A percentile compares a stretch with the other conserved stretches of the same genome.
phyloP scores from a whole-genome alignment of 805 yeast genomes.

The Metschnikowia drakensbergensis region DNA sequence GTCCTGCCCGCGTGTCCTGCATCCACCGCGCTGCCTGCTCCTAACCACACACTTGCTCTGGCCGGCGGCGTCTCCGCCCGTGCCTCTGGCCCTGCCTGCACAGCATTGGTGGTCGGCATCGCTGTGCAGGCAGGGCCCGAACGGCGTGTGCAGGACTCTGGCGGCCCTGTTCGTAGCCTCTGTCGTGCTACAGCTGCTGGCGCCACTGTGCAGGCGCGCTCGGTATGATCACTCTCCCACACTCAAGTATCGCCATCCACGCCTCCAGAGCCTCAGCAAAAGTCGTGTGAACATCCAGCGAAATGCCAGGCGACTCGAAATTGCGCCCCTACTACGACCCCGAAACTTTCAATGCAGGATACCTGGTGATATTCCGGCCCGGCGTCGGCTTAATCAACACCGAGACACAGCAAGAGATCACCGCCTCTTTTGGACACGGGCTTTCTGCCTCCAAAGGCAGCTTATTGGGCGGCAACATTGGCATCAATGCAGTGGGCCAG shows the following conservation, averaged over 20 bases:
- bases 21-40: no score
- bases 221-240: not conserved
- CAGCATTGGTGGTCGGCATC: no score
- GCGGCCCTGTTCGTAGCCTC: no score
- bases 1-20: no score
- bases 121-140: no score
- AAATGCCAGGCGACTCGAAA: slow-evolving; percentile 20
- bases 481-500: slow-evolving; percentile 7
- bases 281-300: not conserved
- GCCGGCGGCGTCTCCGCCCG: no score
- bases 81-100: no score
- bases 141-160: no score
- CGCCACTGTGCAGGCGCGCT: slow-evolving; percentile 1
- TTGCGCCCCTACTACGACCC: slow-evolving; percentile 70
- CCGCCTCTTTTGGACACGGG: slow-evolving; percentile 24
- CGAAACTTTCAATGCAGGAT: slow-evolving; percentile 62
- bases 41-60: no score
- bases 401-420: slow-evolving; percentile 34
- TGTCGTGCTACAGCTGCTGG: not conserved
- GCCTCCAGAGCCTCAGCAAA: not conserved
- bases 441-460: slow-evolving; percentile 5
- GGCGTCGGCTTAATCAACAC: slow-evolving; percentile 58
- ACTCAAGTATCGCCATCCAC: not conserved
- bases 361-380: slow-evolving; percentile 55
- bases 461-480: slow-evolving; percentile 12